Evolutionary conservation across 371 early-diverging fungal genomes (phyloP).

Genomic region (Mortierella sp.): DNA sequence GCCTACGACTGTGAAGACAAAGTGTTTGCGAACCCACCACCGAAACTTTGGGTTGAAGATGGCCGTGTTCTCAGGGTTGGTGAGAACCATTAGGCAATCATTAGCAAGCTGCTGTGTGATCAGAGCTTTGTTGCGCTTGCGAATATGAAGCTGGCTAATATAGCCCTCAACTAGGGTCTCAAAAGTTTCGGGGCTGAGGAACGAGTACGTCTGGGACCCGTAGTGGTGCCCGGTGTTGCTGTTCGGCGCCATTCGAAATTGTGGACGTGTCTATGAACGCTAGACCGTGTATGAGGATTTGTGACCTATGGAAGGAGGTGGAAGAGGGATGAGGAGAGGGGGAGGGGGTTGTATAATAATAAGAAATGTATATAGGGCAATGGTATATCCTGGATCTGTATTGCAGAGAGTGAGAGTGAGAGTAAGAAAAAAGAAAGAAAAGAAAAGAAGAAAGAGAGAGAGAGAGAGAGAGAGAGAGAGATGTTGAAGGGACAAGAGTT

Average conservation of each 20-base stretch:
- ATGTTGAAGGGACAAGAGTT: slow-evolving; percentile 4
- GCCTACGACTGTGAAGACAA: slow-evolving; percentile 51
- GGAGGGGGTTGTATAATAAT: slow-evolving; percentile 2
- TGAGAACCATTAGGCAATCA: slow-evolving; percentile 49
- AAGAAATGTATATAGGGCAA: neutral
- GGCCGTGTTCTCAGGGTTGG: slow-evolving; percentile 51
- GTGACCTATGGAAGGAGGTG: neutral
- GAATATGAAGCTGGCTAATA: slow-evolving; percentile 48
- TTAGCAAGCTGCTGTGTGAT: slow-evolving; percentile 50
- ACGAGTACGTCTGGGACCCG: slow-evolving; percentile 45
- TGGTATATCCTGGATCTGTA: neutral
- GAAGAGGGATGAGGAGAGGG: neutral
- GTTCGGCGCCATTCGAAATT: slow-evolving; percentile 21
- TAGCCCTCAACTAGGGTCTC: slow-evolving; percentile 50
- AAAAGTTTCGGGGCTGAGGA: slow-evolving; percentile 48
- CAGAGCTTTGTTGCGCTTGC: slow-evolving; percentile 46
- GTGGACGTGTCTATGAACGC: too few relatives aligned
- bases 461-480: slow-evolving; percentile 1
- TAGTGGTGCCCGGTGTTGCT: slow-evolving; percentile 25
- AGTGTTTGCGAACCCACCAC: slow-evolving; percentile 54
- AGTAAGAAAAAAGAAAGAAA: neutral
- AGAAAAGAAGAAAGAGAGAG: neutral
- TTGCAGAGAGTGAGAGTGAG: slow-evolving; percentile 1
- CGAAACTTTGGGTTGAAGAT: slow-evolving; percentile 52
- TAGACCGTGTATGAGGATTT: neutral